Base-by-base conservation (phyloP, 148 eudicot species). In the Diospyros kaki region DNA sequence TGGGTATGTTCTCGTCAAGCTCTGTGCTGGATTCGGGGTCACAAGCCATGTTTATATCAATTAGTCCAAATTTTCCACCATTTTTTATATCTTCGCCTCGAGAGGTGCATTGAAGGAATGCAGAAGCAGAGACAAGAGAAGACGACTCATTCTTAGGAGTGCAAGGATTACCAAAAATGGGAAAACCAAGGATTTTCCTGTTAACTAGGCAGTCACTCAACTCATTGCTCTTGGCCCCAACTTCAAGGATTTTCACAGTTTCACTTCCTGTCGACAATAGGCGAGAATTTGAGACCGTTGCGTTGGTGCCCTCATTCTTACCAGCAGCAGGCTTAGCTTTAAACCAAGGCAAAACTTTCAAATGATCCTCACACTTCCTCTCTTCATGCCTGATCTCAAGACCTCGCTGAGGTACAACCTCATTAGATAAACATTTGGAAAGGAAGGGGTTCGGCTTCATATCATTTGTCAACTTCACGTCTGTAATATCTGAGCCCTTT, bases 271-370 rank as follows among this genome's bases (percentile, higher is more conserved):
- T 12, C 39, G 50, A 48, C 53, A 77, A 72, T 5, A 11, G 63
- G 18, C 67, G 63, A 5, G 80, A 77, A 55, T 68, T 75, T 39
- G 69, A 68, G 56, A 71, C 82, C 68, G 56, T 85, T 68, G 79
- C 40, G 61, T 38, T 76, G 63, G 66, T 74, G 40, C 68, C 66
- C 68, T 81, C 89, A 42, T 75, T 73, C 58, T 67, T 82, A 70
- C 68, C 67, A 64, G 74, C 67, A 64, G 74, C 46, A 56, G 76
- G 74, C 72, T 82, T 87, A 28, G 75, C 79, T 81, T 81, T 83
- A 64, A 91, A 91, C 97, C 97, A 93, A 17, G 91, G 94, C 78
- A 88, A 82, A 46, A 39, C 84, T 53, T 85, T 50, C 39, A 71
- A 66, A 75, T 73, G 77, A 64, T 81, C 85, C 66, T 82, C 83